Conservation (phyloP, 192 early-diverging fungal genomes). For the Coemansia sp. region DNA sequence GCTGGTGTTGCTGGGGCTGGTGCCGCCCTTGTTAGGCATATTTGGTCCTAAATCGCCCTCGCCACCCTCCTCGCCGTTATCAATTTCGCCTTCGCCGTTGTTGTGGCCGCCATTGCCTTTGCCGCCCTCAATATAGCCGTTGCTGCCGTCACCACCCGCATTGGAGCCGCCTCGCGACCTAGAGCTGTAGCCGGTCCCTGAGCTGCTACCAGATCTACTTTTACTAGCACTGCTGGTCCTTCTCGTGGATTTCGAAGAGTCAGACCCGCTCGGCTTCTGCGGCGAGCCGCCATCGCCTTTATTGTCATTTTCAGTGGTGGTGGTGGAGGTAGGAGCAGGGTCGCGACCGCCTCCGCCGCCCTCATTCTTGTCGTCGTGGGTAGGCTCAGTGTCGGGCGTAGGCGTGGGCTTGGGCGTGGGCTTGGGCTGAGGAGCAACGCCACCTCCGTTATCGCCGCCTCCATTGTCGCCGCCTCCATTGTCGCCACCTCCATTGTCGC, state of each 20-base stretch:
- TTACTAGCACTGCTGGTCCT: background rate
- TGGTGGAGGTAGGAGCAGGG: background rate
- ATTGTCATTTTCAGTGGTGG: background rate
- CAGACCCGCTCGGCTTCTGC: background rate
- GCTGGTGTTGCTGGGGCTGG: background rate
- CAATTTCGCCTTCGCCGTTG: background rate
- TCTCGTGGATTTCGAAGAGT: background rate
- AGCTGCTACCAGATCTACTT: background rate
- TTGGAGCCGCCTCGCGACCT: background rate
- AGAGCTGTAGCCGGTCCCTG: background rate
- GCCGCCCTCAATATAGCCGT: background rate
- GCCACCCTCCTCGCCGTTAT: background rate
- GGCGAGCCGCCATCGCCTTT: background rate
- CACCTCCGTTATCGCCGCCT: background rate
- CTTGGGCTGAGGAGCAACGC: background rate
- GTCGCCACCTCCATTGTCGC: background rate
- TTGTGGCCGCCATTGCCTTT: background rate
- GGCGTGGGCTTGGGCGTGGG: background rate
- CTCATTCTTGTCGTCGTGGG: background rate
- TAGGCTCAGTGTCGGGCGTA: background rate
- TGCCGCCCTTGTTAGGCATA: background rate
- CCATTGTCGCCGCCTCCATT: background rate
- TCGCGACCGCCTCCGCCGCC: background rate
- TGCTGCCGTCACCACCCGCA: background rate
- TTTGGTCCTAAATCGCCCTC: background rate